Evolutionary conservation across 2,329 filamentous ascomycete genomes (phyloP).

Genomic region (Botryosphaeria dothidea): DNA sequence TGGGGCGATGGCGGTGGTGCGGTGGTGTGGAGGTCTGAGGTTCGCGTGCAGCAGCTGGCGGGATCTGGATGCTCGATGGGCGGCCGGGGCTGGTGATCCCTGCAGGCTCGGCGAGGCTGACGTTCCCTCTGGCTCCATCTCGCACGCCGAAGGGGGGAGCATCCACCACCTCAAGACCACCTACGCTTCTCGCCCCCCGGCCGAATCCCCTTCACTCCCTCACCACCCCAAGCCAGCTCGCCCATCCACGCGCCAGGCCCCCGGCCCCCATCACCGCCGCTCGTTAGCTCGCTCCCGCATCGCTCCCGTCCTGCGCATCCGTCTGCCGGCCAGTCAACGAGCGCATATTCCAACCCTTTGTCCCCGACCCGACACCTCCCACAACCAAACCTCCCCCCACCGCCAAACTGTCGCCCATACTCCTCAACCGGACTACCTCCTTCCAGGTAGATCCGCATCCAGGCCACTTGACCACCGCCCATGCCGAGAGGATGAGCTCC

Average conservation of each 20-base stretch:
- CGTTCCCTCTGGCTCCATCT: constrained; percentile 4
- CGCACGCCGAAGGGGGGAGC: not conserved
- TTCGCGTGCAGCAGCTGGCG: not conserved
- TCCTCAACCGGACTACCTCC: constrained; percentile 75
- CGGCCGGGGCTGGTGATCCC: constrained; percentile 3
- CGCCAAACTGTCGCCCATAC: constrained; percentile 95
- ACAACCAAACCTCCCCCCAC: constrained; percentile 55
- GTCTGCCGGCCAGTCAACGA: constrained; percentile 14
- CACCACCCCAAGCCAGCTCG: not conserved
- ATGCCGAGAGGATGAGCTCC: constrained; percentile 35
- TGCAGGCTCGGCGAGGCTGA: constrained; percentile 10
- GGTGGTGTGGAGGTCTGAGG: not conserved
- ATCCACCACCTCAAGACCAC: not conserved
- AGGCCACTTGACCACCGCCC: constrained; percentile 32
- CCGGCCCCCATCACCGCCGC: not conserved
- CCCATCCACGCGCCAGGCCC: not conserved
- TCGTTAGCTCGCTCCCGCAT: constrained; percentile 8
- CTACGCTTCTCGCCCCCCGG: not conserved
- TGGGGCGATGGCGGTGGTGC: not conserved
- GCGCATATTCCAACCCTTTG: constrained; percentile 12
- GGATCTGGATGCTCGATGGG: not conserved
- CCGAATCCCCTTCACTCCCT: not conserved
- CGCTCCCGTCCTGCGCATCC: not conserved
- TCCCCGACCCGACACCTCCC: not conserved
- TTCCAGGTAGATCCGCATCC: constrained; percentile 77